Evolutionary conservation across 2,329 filamentous ascomycete species (phyloP), one percentile per base, ranked within the genome.

Genomic region (Thermothelomyces thermophilus): DNA sequence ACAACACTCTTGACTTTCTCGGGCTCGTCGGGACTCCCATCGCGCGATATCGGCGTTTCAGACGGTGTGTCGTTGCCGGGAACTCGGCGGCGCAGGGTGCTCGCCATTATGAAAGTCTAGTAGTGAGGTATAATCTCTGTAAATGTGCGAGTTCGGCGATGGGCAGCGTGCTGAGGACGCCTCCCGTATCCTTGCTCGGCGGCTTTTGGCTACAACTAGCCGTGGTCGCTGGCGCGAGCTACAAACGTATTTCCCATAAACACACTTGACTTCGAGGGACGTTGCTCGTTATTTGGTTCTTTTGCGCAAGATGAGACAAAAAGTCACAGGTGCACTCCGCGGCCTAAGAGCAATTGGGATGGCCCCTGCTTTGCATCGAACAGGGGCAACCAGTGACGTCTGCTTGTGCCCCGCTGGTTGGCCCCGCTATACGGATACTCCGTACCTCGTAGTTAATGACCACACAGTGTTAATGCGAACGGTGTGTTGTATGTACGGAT

Each of bases 1-100:
- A 76, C 71, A 48, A 74, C 64, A n/a, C n/a, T n/a, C 48, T 69
- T 68, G 22, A 50, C 47, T 17, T 53, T 54, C 48, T 69, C 68
- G 22, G 48, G 48, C 17, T 53, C 30, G 16, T 57, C 60, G 13
- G 69, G 63, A 57, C 64, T 68, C 44, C 66, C 64, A 20, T 69
- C 67, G 53, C 62, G 63, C 8, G 62, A 57, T 3, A 65, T 62
- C 9, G 63, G 55, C 14, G 52, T 55, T 30, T 66, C 65, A 36
- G 64, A 62, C 16, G 58, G 51, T 7, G 58, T 52, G 28, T 63
- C 58, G 40, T 63, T 52, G 35, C 34, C 47, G 31, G 46, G 41
- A 26, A 52, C 54, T 39, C 62, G 60, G 24, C 62, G 61, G 28
- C 62, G 62, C 16, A 64, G 54, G 10, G 58, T 59, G 30, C 51